These are phyloP conservation scores for Coniochaeta pulveracea DNA, from an alignment of 2,329 filamentous ascomycete genomes.

Conservation along the genomic window DNA sequence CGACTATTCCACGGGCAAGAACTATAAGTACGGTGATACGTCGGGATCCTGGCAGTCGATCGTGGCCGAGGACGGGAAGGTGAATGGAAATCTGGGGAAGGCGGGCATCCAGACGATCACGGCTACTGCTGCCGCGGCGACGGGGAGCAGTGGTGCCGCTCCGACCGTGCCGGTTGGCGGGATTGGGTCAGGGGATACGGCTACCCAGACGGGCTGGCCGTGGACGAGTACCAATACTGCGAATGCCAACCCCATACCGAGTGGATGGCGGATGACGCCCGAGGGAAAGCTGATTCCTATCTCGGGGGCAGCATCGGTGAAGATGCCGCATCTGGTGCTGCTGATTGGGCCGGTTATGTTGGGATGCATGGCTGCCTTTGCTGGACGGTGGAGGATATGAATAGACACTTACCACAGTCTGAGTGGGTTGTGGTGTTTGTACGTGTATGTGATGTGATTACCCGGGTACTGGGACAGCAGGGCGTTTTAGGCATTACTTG, in stretches of 20 bases:
- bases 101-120: slow-evolving; percentile 39
- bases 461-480: background rate
- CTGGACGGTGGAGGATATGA: slow-evolving; percentile 1
- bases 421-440: background rate
- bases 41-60: slow-evolving; percentile 77
- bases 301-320: background rate
- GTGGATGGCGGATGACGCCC: slow-evolving; percentile 69
- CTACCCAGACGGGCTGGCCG: slow-evolving; percentile 53
- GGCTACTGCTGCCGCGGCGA: slow-evolving; percentile 49
- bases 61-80: slow-evolving; percentile 60
- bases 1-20: slow-evolving; percentile 85
- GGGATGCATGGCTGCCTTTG: slow-evolving; percentile 3
- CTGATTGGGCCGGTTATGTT: slow-evolving; percentile 3
- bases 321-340: background rate
- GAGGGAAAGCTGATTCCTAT: slow-evolving; percentile 70
- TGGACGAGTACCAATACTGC: slow-evolving; percentile 45
- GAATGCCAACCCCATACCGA: slow-evolving; percentile 48
- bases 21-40: slow-evolving; percentile 72
- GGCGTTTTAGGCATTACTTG: no score
- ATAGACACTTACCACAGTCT: no score
- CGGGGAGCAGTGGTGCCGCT: slow-evolving; percentile 20
- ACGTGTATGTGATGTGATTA: background rate
- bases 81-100: slow-evolving; percentile 57
- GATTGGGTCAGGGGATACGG: slow-evolving; percentile 44
- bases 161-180: slow-evolving; percentile 61